Evolutionary conservation across 345 rosid species (phyloP).

Genomic region (Adansonia digitata): DNA sequence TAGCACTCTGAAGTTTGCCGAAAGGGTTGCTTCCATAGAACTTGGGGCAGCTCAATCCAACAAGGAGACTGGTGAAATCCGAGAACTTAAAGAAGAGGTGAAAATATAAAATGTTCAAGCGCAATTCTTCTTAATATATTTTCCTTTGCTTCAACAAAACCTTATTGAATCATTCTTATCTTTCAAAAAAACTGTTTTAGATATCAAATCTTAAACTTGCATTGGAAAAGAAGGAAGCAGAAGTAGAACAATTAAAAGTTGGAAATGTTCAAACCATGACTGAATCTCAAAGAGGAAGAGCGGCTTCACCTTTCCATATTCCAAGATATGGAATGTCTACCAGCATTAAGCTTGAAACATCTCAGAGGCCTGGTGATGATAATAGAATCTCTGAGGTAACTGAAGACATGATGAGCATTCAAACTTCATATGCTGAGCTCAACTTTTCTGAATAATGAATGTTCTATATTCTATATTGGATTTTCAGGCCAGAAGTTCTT

Average conservation of each 20-base stretch:
- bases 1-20: conserved; percentile 94
- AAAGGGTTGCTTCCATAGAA: conserved; percentile 90
- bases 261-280: conserved; percentile 33
- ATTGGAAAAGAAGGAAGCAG: conserved; percentile 83
- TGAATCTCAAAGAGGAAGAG: conserved; percentile 66
- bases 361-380: conserved; percentile 47
- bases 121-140: background rate
- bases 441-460: background rate
- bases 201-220: conserved; percentile 55
- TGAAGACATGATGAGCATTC: background rate
- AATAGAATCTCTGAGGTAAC: conserved; percentile 52
- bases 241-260: conserved; percentile 59
- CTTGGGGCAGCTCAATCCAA: conserved; percentile 93
- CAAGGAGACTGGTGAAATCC: conserved; percentile 87
- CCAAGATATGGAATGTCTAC: conserved; percentile 43
- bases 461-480: background rate
- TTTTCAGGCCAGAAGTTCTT: conserved; percentile 73
- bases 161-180: background rate
- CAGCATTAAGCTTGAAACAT: conserved; percentile 45
- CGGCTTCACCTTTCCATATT: conserved; percentile 80
- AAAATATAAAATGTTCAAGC: background rate
- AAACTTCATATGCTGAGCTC: too few relatives aligned
- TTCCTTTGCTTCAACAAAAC: background rate
- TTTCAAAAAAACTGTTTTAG: background rate
- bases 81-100: conserved; percentile 94